Base-by-base conservation (phyloP, 805 yeast genomes). In the Schwanniomyces yamadae region DNA sequence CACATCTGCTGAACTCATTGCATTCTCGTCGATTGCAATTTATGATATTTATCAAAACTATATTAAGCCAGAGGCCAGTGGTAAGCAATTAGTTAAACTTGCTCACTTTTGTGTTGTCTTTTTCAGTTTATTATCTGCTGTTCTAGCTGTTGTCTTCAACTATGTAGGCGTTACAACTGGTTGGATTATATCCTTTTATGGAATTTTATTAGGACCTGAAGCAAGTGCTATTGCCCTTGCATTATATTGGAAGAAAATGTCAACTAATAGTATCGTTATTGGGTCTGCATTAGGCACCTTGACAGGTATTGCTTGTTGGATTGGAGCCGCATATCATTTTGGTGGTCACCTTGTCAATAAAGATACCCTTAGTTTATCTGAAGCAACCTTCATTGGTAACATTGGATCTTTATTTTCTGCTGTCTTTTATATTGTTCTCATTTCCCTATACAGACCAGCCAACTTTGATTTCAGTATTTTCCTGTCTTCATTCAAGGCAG, bases 341-440 rank as follows among this genome's bases (percentile, higher is more conserved):
- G 73, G 72, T 15, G 55, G 46, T 66, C 19, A 50, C 41, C 16
- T 27, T 5, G 11, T 34, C 22, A 22, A 26, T 18, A 27, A 27
- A 21, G 32, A 26, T 13, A 34, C 37, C 5, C 28, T 34, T 13
- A 59, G 55, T 31, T 46, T 69, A 24, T 51, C 63, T 16, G 42
- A 57, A 63, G 74, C 66, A 28, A 64, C 73, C 3, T 66, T 66
- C 41, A 55, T 69, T 11, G 74, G 73, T 20, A 66, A 61, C 38
- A 56, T 60, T 5, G 50, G 63, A 7, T 64, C 73, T 11, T 49
- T 66, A 23, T 48, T 56, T 5, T 44, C 62, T 35, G 66, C 70
- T n/a, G 69, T 66, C 22, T 37, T 63, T 7, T 50, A 61, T 26
- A 50, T 70, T 3, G 41, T 61, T 14, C 48, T 39, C 9, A 39